Percentiles rank a stretch among this genome's conserved stretches.
Evolutionary conservation across 148 eudicot species (phyloP).

Genomic region (Rhododendron kiyosumense): DNA sequence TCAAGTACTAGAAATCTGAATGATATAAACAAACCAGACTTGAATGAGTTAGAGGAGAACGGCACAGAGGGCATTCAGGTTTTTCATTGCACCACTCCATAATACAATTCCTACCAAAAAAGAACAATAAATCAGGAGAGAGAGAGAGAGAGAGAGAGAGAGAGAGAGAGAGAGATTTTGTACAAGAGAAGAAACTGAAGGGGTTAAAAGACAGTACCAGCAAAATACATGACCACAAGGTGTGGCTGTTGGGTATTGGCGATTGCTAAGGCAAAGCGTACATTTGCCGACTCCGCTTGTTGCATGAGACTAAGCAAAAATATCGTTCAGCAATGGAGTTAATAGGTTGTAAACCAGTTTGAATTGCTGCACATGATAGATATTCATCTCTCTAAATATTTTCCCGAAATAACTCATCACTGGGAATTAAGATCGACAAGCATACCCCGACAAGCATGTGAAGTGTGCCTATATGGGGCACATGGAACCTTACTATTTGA

Average conservation of each 20-base stretch:
- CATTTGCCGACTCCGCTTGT: conserved; percentile 72
- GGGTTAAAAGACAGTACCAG: conserved; percentile 50
- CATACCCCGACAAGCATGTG: not conserved
- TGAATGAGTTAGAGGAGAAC: conserved; percentile 86
- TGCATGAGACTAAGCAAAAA: conserved; percentile 36
- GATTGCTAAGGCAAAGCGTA: conserved; percentile 89
- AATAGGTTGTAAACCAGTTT: not conserved
- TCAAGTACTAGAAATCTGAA: conserved; percentile 65
- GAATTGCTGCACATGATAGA: not conserved
- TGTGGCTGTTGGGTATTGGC: conserved; percentile 91
- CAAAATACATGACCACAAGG: conserved; percentile 99
- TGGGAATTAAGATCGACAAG: not conserved
- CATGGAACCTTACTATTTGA: not conserved
- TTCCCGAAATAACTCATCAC: not conserved
- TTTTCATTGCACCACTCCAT: conserved; percentile 99
- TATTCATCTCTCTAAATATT: not conserved
- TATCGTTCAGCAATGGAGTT: not conserved
- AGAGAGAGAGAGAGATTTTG: not conserved
- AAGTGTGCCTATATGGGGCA: not conserved
- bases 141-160: no score
- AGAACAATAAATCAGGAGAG: not conserved
- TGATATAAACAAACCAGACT: conserved; percentile 90
- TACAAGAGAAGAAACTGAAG: not conserved
- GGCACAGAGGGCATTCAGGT: conserved; percentile 98
- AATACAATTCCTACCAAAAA: conserved; percentile 72